Evolutionary conservation across 2,329 filamentous ascomycete species (phyloP), one percentile per base, ranked within the genome.

Genomic region (Kalaharituber pfeilii): DNA sequence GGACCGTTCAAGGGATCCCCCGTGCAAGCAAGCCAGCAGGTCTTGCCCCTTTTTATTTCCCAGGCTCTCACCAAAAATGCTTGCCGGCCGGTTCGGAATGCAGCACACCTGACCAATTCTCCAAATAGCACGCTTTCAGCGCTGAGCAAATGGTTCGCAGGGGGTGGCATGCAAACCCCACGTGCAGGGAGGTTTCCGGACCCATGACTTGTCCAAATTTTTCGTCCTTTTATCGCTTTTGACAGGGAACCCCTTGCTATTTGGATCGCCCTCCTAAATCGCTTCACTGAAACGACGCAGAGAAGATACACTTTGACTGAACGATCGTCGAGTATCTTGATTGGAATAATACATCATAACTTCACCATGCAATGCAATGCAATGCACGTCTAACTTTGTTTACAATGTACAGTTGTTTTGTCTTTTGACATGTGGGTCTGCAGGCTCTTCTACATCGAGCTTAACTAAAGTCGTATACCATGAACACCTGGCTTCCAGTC

Each of bases 391-490:
- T 47, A 47, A 18, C 42, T 15, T 47, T 22, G n/a, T n/a, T n/a
- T n/a, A n/a, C n/a, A n/a, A n/a, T n/a, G n/a, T n/a, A n/a, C 42
- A 20, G 33, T 39, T 18, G 33, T 15, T 39, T 39, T 39, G 20
- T 39, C 2, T 13, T 39, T 39, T 39, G 20, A 39, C 20, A 15
- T 39, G 33, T 18, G 15, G 33, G 2, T 13, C 33, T 39, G 33
- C 3, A 39, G 33, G 7, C 4, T 39, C 20, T 39, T 18, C 33
- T 18, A 18, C 33, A 39, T 39, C 13, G 13, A 36, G 33, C 33
- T 39, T 39, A 84, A 28, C 84, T 86, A 68, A 95, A 95, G 67
- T 94, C 85, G 66, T 94, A 94, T 44, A 91, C 80, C 65, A 88
- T 76, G 58, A 94, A 68, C 57, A 82, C 80, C 36, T 75, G 75